phyloP scores from a whole-genome alignment of 768 basidiomycete genomes.

The Dioszegia aurantiaca region DNA sequence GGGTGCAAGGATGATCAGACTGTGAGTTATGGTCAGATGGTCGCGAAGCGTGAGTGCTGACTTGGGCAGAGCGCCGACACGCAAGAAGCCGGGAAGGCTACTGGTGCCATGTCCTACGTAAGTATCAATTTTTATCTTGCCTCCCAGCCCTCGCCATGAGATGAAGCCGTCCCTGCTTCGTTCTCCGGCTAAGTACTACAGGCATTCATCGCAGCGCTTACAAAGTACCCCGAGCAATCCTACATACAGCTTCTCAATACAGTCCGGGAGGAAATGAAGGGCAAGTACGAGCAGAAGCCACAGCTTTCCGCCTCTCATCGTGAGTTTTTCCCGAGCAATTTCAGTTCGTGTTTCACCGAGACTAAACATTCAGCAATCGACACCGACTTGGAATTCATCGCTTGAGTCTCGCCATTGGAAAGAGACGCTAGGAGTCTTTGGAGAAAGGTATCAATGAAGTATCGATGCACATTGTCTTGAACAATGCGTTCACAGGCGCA shows the following conservation, averaged over 20 bases:
- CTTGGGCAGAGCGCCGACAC: slow-evolving; percentile 53
- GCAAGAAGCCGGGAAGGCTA: slow-evolving; percentile 54
- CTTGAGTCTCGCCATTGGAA: slow-evolving; percentile 8
- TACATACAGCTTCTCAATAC: slow-evolving; percentile 51
- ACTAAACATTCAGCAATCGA: slow-evolving; percentile 32
- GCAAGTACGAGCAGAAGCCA: slow-evolving; percentile 54
- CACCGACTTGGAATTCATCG: slow-evolving; percentile 36
- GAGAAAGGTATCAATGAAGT: too few species aligned
- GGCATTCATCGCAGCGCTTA: slow-evolving; percentile 52
- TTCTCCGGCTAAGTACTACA: too few species aligned
- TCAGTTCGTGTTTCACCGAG: neutral
- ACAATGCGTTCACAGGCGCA: too few species aligned
- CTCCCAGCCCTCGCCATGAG: too few species aligned
- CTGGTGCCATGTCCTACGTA: slow-evolving; percentile 56
- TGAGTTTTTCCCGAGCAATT: slow-evolving; percentile 19
- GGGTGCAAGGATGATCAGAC: slow-evolving; percentile 56
- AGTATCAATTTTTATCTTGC: slow-evolving; percentile 8
- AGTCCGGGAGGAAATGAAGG: slow-evolving; percentile 52
- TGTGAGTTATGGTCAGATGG: slow-evolving; percentile 17
- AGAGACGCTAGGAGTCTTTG: too few species aligned
- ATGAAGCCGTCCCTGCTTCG: too few species aligned
- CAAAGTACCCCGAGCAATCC: slow-evolving; percentile 52
- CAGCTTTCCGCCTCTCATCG: slow-evolving; percentile 44
- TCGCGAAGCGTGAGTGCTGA: too few species aligned
- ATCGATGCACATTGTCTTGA: too few species aligned